Evolutionary conservation across 2,329 filamentous ascomycete genomes (phyloP), one percentile per base, ranked within the genome.

Genomic region (Elsinoe perseae): DNA sequence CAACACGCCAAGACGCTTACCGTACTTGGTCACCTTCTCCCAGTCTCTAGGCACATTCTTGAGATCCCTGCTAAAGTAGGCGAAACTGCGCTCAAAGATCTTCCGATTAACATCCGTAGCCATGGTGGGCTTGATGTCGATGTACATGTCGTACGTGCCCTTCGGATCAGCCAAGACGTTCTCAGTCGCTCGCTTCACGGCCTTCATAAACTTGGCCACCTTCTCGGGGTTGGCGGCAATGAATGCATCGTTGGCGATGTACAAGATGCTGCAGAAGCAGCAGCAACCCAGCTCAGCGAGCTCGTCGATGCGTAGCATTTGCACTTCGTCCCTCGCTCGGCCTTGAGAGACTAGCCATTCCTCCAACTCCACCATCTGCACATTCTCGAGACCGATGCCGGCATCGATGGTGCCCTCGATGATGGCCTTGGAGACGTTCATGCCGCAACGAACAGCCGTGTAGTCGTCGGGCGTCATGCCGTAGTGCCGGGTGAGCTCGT

Each of bases 231-330:
- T 81, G 58, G 80, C 73, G n/a, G 74, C 68, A 43, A 89, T 70
- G 72, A 90, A 90, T 7, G 66, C 66, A 64, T 89, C 85, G 70
- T 90, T 89, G 64, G 83, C 86, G 61, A 90, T 90, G 76, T 90
- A 89, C 38, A 90, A 76, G 68, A 90, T 87, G 25, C 82, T 83
- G 72, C 86, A 90, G 80, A 90, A 90, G 77, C 86, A 90, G 80
- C 86, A 90, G 75, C 86, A 90, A 50, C 86, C 86, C 2, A 89
- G 76, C 69, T 89, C 84, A 30, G 86, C 86, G 25, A 90, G 83
- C 73, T 89, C 81, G 68, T 90, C 86, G 65, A 90, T 90, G 64
- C 86, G 83, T 16, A 90, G 80, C 86, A 90, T 89, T 71, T 87
- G 83, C 6, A 89, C 86, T 61, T 89, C 85, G 12, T 75, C 72